Base-by-base conservation (phyloP, 2,329 filamentous ascomycete genomes). In the Calonectria pseudoturangicola region DNA sequence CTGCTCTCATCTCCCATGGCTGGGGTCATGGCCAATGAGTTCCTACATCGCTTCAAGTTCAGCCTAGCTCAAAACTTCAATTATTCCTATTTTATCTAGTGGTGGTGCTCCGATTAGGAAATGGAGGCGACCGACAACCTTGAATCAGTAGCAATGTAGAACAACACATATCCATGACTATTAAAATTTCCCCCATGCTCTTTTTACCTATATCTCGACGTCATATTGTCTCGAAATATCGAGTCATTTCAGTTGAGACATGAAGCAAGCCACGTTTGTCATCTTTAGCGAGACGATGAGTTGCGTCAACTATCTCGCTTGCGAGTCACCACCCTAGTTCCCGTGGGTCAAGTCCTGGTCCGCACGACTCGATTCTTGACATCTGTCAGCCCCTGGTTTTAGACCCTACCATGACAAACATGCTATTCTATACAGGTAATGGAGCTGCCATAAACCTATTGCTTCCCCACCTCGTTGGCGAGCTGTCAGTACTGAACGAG, bases 271-370 rank as follows among this genome's bases (percentile, higher is more conserved):
- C 5, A 8, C 6, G n/a, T 39, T 56, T 13, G 15, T 6, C 21
- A 41, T 8, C 36, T 12, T 33, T 25, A 21, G n/a, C n/a, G 2
- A 58, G 15, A 18, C 39, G 25, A 39, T 27, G 33, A 18, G n/a
- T 58, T 15, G 54, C n/a, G 54, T 41, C 33, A 27, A 41, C 21
- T 28, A 58, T 36, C 54, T 41, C 21, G 33, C 54, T 58, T 58
- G 54, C 21, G 54, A 15, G 13, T 41, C n/a, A n/a, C 21, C 18
- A 58, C n/a, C 13, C 21, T 27, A 16, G 25, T 28, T 4, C 12
- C 36, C 54, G 12, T n/a, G 13, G 33, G 54, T 16, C n/a, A 58
- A 58, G 33, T 18, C 13, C 30, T 30, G 51, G 36, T 58, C 51
- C 33, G 41, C 13, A 5, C 16, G n/a, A 41, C 33, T 18, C 5